Evolutionary conservation across 2,329 filamentous ascomycete species (phyloP).

Genomic region (Biscogniauxia mediterranea): DNA sequence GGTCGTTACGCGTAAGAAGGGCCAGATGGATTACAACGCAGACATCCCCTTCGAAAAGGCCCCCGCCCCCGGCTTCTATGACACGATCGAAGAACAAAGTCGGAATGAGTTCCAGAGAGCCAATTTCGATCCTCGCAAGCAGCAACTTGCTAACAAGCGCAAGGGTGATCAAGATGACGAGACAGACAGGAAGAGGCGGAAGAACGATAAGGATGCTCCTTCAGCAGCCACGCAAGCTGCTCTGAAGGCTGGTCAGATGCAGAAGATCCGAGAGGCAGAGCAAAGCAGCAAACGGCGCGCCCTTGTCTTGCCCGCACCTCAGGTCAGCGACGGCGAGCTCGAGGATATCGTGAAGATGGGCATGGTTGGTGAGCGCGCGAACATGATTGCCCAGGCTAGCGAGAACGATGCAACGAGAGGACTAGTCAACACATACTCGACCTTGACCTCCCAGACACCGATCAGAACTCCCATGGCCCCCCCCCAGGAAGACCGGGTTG

Average conservation of each 20-base stretch:
- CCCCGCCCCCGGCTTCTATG: slow-evolving; percentile 85
- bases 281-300: slow-evolving; percentile 89
- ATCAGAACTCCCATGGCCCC: slow-evolving; percentile 91
- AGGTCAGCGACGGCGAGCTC: slow-evolving; percentile 88
- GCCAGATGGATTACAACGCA: slow-evolving; percentile 99
- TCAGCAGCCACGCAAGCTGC: slow-evolving; percentile 81
- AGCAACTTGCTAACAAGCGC: slow-evolving; percentile 85
- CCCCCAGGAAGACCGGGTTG: slow-evolving; percentile 90
- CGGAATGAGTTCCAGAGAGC: slow-evolving; percentile 82
- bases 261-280: slow-evolving; percentile 92
- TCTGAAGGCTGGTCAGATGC: slow-evolving; percentile 88
- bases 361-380: slow-evolving; percentile 85
- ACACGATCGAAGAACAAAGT: slow-evolving; percentile 78
- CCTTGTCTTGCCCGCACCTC: slow-evolving; percentile 81
- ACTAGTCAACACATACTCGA: slow-evolving; percentile 82
- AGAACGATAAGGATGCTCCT: slow-evolving; percentile 81
- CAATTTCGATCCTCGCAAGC: slow-evolving; percentile 88
- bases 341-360: slow-evolving; percentile 99
- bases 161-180: slow-evolving; percentile 90
- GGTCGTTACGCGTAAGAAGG: slow-evolving; percentile 84
- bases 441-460: slow-evolving; percentile 76
- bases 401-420: slow-evolving; percentile 85
- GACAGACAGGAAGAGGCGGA: slow-evolving; percentile 76
- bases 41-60: slow-evolving; percentile 98
- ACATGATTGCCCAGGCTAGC: slow-evolving; percentile 68